phyloP scores from a whole-genome alignment of 768 basidiomycete species.

The Rhodosporidiobolus odoratus region DNA sequence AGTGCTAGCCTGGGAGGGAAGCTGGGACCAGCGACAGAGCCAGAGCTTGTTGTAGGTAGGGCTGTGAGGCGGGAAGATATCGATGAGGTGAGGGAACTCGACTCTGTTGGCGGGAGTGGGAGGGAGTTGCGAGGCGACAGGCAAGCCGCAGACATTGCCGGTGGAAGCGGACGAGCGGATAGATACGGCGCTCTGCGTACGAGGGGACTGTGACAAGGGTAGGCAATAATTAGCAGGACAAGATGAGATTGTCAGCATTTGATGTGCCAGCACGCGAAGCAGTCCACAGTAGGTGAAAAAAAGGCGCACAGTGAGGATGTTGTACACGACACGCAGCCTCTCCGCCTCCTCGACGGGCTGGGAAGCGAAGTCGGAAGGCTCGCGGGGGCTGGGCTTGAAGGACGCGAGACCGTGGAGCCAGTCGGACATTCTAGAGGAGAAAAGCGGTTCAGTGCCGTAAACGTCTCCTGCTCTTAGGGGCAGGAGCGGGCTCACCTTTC shows the following conservation, averaged over 20 bases:
- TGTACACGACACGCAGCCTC: slow-evolving; percentile 70
- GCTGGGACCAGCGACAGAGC: slow-evolving; percentile 63
- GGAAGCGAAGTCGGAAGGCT: slow-evolving; percentile 51
- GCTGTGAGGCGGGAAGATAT: slow-evolving; percentile 74
- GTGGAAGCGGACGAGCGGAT: slow-evolving; percentile 60
- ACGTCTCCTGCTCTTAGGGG: no score
- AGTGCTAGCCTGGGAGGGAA: not conserved
- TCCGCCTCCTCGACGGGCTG: slow-evolving; percentile 60
- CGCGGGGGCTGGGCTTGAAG: slow-evolving; percentile 50
- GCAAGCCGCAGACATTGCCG: slow-evolving; percentile 24
- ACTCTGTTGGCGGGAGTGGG: slow-evolving; percentile 39
- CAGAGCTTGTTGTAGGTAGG: slow-evolving; percentile 70
- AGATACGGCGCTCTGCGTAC: slow-evolving; percentile 50
- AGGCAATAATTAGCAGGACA: not conserved
- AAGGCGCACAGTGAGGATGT: slow-evolving; percentile 55
- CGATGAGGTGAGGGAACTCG: slow-evolving; percentile 70
- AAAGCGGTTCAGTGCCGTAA: no score
- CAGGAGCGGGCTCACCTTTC: slow-evolving; percentile 60
- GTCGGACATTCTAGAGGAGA: slow-evolving; percentile 57
- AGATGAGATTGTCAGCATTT: no score
- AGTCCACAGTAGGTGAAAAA: not conserved
- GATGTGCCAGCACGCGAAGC: no score
- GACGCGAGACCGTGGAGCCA: slow-evolving; percentile 62
- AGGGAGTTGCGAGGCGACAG: slow-evolving; percentile 9
- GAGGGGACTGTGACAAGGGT: slow-evolving; percentile 46